A percentile compares a stretch with the other conserved stretches of the same genome.
Evolutionary conservation across 73 alveolate genomes (phyloP).

Genomic region (Uronychia setigera): DNA sequence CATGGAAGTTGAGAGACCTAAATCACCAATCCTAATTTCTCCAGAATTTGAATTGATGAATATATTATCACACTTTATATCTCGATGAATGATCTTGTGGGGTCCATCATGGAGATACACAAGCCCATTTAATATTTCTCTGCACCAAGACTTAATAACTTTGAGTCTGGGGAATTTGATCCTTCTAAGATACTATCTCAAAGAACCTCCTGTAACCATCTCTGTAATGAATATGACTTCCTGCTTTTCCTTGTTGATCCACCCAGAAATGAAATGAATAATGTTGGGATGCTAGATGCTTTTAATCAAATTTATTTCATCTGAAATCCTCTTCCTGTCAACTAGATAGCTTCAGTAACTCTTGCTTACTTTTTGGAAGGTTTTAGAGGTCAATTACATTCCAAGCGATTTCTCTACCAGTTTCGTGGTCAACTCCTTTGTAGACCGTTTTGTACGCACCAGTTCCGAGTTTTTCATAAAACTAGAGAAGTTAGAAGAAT

Average conservation of each 20-base stretch:
- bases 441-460: slow-evolving; percentile 97
- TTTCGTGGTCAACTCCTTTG: slow-evolving; percentile 94
- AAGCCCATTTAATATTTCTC: slow-evolving; percentile 91
- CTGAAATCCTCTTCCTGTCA: slow-evolving; percentile 88
- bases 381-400: slow-evolving; percentile 88
- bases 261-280: slow-evolving; percentile 90
- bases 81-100: slow-evolving; percentile 95
- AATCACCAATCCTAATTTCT: slow-evolving; percentile 97
- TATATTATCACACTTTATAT: slow-evolving; percentile 97
- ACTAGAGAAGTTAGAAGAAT: too few relatives aligned
- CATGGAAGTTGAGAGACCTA: slow-evolving; percentile 93
- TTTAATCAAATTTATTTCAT: slow-evolving; percentile 86
- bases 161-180: slow-evolving; percentile 87
- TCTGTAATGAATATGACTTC: slow-evolving; percentile 97
- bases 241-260: slow-evolving; percentile 87
- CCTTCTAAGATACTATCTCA: slow-evolving; percentile 76
- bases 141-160: slow-evolving; percentile 96
- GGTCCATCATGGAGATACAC: slow-evolving; percentile 91
- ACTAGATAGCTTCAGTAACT: slow-evolving; percentile 7
- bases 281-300: slow-evolving; percentile 95
- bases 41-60: slow-evolving; percentile 94
- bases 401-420: slow-evolving; percentile 99
- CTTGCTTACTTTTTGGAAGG: slow-evolving; percentile 61
- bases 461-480: slow-evolving; percentile 91
- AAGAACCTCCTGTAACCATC: slow-evolving; percentile 94